Conservation (phyloP, 1,284 basidiomycete species). For the Sanghuangporus sanghuang region DNA sequence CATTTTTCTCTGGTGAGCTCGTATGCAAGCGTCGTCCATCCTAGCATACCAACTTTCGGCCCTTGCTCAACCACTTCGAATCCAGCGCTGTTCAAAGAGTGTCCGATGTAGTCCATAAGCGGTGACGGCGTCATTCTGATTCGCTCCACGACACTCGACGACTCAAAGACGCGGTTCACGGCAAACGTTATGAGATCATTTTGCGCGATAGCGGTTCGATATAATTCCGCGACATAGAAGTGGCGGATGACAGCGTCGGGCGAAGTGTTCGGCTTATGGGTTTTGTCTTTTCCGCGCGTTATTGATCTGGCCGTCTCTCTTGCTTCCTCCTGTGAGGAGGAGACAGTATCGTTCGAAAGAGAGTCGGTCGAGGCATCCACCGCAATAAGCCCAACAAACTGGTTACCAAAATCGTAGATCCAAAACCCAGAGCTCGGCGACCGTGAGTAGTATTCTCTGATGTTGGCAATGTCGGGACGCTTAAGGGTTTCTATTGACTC, state of each 20-base stretch:
- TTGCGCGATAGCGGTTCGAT: conserved; percentile 52
- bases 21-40: conserved; percentile 45
- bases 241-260: conserved; percentile 65
- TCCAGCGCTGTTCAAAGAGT: conserved; percentile 41
- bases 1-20: conserved; percentile 39
- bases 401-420: conserved; percentile 57
- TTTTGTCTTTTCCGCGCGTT: conserved; percentile 16
- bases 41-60: conserved; percentile 43
- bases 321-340: not conserved
- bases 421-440: conserved; percentile 61
- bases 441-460: conserved; percentile 53
- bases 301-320: conserved; percentile 4
- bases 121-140: conserved; percentile 46
- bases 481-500: conserved; percentile 48
- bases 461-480: conserved; percentile 50
- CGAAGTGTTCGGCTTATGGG: conserved; percentile 32
- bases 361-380: conserved; percentile 53
- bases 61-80: conserved; percentile 44
- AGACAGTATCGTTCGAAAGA: conserved; percentile 27
- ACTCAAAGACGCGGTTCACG: conserved; percentile 50
- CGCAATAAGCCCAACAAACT: conserved; percentile 64
- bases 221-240: conserved; percentile 66
- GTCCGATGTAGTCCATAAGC: conserved; percentile 45
- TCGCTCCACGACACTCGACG: conserved; percentile 34
- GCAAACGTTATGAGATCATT: conserved; percentile 62